phyloP scores from a whole-genome alignment of 1,139 yeast genomes.

The Kluyveromyces sp. region DNA sequence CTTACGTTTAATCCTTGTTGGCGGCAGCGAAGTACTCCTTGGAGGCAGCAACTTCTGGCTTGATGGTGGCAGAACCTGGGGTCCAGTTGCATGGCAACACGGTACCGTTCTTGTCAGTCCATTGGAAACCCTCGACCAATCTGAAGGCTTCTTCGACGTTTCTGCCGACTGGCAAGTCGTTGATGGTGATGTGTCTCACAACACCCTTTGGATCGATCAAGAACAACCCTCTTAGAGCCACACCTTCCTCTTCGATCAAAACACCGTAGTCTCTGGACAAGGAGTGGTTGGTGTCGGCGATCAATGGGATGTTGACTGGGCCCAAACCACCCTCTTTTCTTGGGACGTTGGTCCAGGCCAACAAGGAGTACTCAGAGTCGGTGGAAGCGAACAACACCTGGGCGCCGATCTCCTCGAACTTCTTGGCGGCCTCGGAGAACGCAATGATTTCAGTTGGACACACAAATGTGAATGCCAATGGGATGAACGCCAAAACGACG shows the following conservation, averaged over 20 bases:
- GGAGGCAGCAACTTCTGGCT: slow-evolving; percentile 75
- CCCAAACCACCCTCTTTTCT: slow-evolving; percentile 99
- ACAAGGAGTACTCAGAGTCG: slow-evolving; percentile 93
- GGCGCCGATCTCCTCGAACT: slow-evolving; percentile 80
- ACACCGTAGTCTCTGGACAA: slow-evolving; percentile 96
- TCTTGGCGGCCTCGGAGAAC: slow-evolving; percentile 88
- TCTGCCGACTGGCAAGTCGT: slow-evolving; percentile 98
- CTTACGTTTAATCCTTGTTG: slow-evolving; percentile 16
- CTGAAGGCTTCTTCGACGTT: slow-evolving; percentile 95
- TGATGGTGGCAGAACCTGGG: slow-evolving; percentile 92
- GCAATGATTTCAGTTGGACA: slow-evolving; percentile 99
- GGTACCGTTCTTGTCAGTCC: slow-evolving; percentile 97
- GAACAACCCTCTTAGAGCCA: slow-evolving; percentile 96
- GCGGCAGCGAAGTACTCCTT: slow-evolving; percentile 37
- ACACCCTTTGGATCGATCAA: slow-evolving; percentile 92
- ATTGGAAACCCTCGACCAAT: slow-evolving; percentile 97
- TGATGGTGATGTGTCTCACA: slow-evolving; percentile 93
- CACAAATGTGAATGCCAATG: slow-evolving; percentile 97
- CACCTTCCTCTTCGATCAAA: slow-evolving; percentile 88
- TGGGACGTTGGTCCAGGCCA: slow-evolving; percentile 96
- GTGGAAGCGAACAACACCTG: slow-evolving; percentile 94
- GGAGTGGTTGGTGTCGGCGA: slow-evolving; percentile 95
- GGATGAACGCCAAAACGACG: slow-evolving; percentile 94
- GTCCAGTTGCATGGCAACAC: slow-evolving; percentile 99
- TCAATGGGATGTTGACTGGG: slow-evolving; percentile 83